Conservation (phyloP, 495 filamentous ascomycete species). For the Penicillium salamii region DNA sequence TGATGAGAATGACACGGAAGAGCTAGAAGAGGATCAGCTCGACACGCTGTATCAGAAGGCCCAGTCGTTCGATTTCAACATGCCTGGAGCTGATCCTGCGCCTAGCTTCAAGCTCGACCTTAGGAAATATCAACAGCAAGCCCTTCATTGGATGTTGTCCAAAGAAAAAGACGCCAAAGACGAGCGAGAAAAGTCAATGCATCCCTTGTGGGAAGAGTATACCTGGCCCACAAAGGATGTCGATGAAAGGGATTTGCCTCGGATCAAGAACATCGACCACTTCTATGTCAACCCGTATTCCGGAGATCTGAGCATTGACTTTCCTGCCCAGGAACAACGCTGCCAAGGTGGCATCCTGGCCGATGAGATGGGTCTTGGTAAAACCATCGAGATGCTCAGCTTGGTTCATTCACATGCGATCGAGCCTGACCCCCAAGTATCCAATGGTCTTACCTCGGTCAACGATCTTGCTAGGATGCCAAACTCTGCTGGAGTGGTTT, state of each 20-base stretch:
- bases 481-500: constrained; percentile 49
- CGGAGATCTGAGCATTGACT: constrained; percentile 88
- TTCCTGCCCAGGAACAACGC: constrained; percentile 89
- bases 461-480: constrained; percentile 58
- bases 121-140: constrained; percentile 92
- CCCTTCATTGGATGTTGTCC: constrained; percentile 89
- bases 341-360: constrained; percentile 92
- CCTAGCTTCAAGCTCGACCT: constrained; percentile 77
- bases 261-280: constrained; percentile 56
- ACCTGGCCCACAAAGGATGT: constrained; percentile 83
- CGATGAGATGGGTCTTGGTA: constrained; percentile 89
- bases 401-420: constrained; percentile 77
- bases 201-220: constrained; percentile 97
- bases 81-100: constrained; percentile 78
- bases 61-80: constrained; percentile 93
- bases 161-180: constrained; percentile 81
- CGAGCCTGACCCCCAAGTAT: constrained; percentile 48
- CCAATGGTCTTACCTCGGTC: constrained; percentile 39
- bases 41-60: constrained; percentile 94
- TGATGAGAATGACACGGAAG: constrained; percentile 79
- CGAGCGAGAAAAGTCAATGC: constrained; percentile 74
- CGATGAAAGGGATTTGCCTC: constrained; percentile 71
- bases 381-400: constrained; percentile 97
- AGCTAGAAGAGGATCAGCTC: constrained; percentile 93
- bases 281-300: constrained; percentile 98